Evolutionary conservation across 371 early-diverging fungal genomes (phyloP), one percentile per base, ranked within the genome.

Genomic region (Phascolomyces articulosus): DNA sequence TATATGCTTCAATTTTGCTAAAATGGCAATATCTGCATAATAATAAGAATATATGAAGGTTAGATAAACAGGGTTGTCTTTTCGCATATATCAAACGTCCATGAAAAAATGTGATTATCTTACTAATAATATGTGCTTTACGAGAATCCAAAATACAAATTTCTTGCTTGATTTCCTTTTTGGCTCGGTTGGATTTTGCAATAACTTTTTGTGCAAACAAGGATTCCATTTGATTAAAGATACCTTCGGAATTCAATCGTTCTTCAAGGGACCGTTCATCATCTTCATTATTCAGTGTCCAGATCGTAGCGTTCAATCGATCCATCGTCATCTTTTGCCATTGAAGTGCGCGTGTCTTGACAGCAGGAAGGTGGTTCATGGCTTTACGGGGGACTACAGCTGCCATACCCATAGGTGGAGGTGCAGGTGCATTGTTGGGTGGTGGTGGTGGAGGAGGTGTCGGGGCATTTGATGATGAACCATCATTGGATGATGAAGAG

Each of bases 291-390:
- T 59, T 51, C 0, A 47, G 27, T 10, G 79, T 79, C 88, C 88
- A 90, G 1, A 90, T 67, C 0, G 90, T 90, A 1, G 85, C 80
- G 23, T 82, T 75, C 40, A 87, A 74, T 27, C 73, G 66, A 61
- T 82, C 79, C 53, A 87, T 84, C 63, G 85, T 87, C 47, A 95
- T 68, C 60, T 95, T 95, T 74, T 93, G 93, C 95, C 94, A 94
- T 72, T 94, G 93, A 10, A 94, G 63, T 51, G 87, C 86, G 65
- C 92, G 92, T 18, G 93, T 86, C 70, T 93, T 93, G 60, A 88
- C 85, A 34, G 75, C 85, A 8, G 93, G 86, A 49, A 82, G 66
- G 44, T 87, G 87, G 40, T 79, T 77, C n/a, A 90, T 80, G 53
- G 84, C 78, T 70, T 91, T 91, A 68, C 89, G 82, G 11, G 71